Base-by-base conservation (phyloP, 495 filamentous ascomycete species). In the Penicillium manginii region DNA sequence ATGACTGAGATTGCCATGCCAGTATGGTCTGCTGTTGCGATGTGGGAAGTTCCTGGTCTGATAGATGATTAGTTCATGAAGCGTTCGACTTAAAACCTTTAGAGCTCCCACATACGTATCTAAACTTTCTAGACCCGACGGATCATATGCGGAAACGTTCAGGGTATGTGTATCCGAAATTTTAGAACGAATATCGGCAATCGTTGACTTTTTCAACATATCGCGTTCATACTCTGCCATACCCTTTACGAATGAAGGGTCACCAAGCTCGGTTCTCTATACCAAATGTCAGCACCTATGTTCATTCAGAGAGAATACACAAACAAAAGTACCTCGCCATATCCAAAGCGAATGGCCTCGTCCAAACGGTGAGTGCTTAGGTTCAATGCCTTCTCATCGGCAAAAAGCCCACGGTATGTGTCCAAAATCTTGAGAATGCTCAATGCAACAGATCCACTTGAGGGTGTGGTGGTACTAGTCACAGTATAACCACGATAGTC, bases 301-400 rank as follows among this genome's bases (percentile, higher is more conserved):
- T n/a, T 4, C 15, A 35, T 2, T 10, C 35, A n/a, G 2, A 12
- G n/a, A 10, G 3, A 37, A 17, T 23, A 17, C 7, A 29, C 9
- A 12, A 26, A 14, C 21, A 6, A 32, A 8, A 9, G 31, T 67
- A 85, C 83, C 77, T 83, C 66, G 14, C 85, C 93, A 69, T 96
- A 97, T 1, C 84, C 91, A 72, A 93, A 96, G 17, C 92, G 84
- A 69, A 94, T 91, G 2, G 90, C 88, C 73, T 97, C 93, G 58
- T 91, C 86, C 52, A 96, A 78, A 4, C 91, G 83, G 73, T 97
- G 93, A 2, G 87, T 87, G 18, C 84, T 92, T 1, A 86, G 55
- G 53, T 89, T 86, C 11, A 87, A 59, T 18, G 58, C 23, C 10
- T 70, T 77, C 11, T 77, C 63, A 22, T 80, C 72, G 26, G 74